Conservation (phyloP, 2,329 filamentous ascomycete species). For the Colletotrichum tanaceti region DNA sequence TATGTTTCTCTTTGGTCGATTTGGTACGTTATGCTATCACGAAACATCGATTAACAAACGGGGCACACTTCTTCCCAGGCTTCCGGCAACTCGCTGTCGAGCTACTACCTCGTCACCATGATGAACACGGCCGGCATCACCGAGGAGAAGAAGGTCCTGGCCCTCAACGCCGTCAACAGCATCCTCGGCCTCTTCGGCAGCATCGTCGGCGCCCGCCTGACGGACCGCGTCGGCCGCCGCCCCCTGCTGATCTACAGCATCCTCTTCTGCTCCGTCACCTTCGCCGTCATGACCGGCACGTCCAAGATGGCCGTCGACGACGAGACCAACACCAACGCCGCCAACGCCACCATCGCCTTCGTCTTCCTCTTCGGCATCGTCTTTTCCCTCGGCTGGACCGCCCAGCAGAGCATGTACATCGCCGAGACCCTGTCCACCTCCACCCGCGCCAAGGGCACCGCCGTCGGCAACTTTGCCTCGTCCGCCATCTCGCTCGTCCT, state of each 20-base stretch:
- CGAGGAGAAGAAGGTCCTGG: slow-evolving; percentile 59
- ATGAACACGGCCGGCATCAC: slow-evolving; percentile 64
- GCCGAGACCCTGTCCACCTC: slow-evolving; percentile 59
- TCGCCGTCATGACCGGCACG: slow-evolving; percentile 62
- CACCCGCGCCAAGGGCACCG: slow-evolving; percentile 59
- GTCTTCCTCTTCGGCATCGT: slow-evolving; percentile 65
- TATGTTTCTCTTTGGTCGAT: slow-evolving; percentile 46
- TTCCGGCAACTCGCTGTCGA: slow-evolving; percentile 58
- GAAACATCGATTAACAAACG: too few species aligned
- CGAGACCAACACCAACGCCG: slow-evolving; percentile 50
- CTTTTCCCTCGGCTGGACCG: slow-evolving; percentile 64
- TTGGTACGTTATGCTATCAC: too few species aligned
- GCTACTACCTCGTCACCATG: slow-evolving; percentile 66
- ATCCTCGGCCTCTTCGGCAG: slow-evolving; percentile 64
- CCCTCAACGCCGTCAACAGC: slow-evolving; percentile 65
- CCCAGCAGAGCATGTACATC: slow-evolving; percentile 63
- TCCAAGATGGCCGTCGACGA: slow-evolving; percentile 57
- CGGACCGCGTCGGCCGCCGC: slow-evolving; percentile 68
- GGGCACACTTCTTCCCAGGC: slow-evolving; percentile 3
- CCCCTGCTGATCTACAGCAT: slow-evolving; percentile 63
- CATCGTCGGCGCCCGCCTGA: slow-evolving; percentile 65
- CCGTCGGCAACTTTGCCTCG: slow-evolving; percentile 56
- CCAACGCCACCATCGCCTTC: slow-evolving; percentile 61
- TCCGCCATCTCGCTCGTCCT: slow-evolving; percentile 54
- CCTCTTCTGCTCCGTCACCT: slow-evolving; percentile 58